phyloP scores from a whole-genome alignment of 257 asterid genomes.

The Eustoma russellianum region DNA sequence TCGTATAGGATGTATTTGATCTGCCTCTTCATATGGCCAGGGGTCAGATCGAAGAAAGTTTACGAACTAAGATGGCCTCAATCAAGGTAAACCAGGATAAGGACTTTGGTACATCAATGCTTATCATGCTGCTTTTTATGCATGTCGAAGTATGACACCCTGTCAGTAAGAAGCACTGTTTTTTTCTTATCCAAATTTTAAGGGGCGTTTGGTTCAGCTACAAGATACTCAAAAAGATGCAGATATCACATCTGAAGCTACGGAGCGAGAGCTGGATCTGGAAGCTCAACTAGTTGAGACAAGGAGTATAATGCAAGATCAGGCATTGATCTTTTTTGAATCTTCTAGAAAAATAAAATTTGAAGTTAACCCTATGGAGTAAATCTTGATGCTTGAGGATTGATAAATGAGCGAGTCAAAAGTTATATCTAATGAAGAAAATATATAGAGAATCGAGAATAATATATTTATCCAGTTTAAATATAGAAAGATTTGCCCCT shows the following conservation, averaged over 20 bases:
- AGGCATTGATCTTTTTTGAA: constrained; percentile 31
- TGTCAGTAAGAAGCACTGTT: background rate
- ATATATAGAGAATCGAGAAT: no score
- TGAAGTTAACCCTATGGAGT: background rate
- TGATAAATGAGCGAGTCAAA: no score
- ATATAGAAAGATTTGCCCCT: no score
- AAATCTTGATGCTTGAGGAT: no score
- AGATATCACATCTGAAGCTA: constrained; percentile 75
- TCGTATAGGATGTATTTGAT: constrained; percentile 44
- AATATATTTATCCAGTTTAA: no score
- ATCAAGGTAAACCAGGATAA: constrained; percentile 47
- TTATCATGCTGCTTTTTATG: background rate
- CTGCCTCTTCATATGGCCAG: constrained; percentile 89
- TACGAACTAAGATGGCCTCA: constrained; percentile 71
- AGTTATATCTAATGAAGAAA: no score
- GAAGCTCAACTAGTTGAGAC: constrained; percentile 99
- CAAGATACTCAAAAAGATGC: constrained; percentile 88
- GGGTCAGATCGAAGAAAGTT: constrained; percentile 85
- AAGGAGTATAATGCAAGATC: constrained; percentile 96
- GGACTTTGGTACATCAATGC: background rate
- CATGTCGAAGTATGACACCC: background rate
- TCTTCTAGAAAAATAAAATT: background rate
- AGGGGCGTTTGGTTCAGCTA: constrained; percentile 95
- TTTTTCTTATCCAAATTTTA: constrained; percentile 15
- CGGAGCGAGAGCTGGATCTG: constrained; percentile 97